Evolutionary conservation across 2,329 filamentous ascomycete genomes (phyloP), one percentile per base, ranked within the genome.

Genomic region (Botrytis tulipae): DNA sequence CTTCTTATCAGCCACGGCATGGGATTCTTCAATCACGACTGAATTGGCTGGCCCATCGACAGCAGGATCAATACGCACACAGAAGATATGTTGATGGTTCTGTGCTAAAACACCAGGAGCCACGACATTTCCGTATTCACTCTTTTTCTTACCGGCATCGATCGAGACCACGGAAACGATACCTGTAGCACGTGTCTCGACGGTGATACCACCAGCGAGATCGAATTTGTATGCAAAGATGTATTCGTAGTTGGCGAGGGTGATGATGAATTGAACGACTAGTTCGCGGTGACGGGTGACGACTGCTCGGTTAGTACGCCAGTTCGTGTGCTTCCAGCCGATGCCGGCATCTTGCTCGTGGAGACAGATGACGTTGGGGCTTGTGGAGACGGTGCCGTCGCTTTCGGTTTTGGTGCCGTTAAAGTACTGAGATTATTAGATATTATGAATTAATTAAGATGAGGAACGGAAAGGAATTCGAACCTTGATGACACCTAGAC

Each of bases 291-390:
- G 84, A 12, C 91, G 84, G 0, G 87, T 88, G 0, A 92, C 88
- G 1, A 90, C 88, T 0, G 89, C 89, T 2, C 88, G 85, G 42
- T 85, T 84, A 0, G 89, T 92, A 6, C 90, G 85, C 83, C 87
- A 91, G 82, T 92, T 92, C 8, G 89, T 91, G 81, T 92, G 90
- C 79, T 92, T 92, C 89, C 90, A 92, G 10, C 86, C 85, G 60
- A 92, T 91, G 7, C 91, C 91, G 71, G 88, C 87, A 77, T 93
- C 91, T 78, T 91, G 88, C 80, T 93, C 91, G 78, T 92, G 91
- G 5, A 92, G 82, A 78, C 91, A 93, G 72, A 92, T 84, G 9
- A 90, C 89, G 75, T 92, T 92, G 25, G 85, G 85, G 40, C 85
- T 84, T 1, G 84, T 77, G 14, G 84, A 85, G 0, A 89, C 86